Conservation (phyloP, 2,329 filamentous ascomycete species). For the Thielaviopsis punctulata region DNA sequence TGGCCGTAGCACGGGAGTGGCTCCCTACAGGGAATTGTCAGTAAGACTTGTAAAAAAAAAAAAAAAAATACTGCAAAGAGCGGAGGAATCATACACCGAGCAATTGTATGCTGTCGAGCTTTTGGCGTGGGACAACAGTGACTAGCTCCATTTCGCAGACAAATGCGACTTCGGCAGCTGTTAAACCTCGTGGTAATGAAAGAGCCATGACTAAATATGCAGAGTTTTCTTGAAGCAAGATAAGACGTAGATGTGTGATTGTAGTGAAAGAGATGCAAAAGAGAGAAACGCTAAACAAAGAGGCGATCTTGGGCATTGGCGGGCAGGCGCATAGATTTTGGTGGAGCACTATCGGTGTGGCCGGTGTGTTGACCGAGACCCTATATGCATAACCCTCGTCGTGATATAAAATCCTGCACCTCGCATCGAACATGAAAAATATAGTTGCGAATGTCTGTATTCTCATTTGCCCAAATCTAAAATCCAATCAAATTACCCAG, state of each 20-base stretch:
- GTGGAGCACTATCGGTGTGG: not conserved
- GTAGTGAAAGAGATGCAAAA: not conserved
- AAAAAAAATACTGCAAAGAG: constrained; percentile 11
- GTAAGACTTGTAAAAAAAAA: not conserved
- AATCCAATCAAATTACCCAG: too few relatives aligned
- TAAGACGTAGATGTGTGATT: not conserved
- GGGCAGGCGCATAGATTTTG: not conserved
- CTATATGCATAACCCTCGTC: not conserved
- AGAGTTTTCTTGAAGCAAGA: not conserved
- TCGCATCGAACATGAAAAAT: too few relatives aligned
- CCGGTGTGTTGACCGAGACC: not conserved
- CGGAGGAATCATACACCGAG: constrained; percentile 48
- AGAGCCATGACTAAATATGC: constrained; percentile 26
- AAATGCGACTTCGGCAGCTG: constrained; percentile 80
- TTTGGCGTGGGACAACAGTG: constrained; percentile 79
- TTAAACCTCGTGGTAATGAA: constrained; percentile 38
- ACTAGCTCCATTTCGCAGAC: constrained; percentile 96
- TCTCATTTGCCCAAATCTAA: too few relatives aligned
- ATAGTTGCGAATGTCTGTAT: too few relatives aligned
- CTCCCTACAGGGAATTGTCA: constrained; percentile 38
- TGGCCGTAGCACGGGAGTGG: constrained; percentile 58
- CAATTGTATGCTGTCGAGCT: constrained; percentile 69
- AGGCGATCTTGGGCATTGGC: too few relatives aligned
- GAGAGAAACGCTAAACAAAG: not conserved
- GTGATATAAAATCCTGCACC: too few relatives aligned